phyloP scores from a whole-genome alignment of 192 early-diverging fungal genomes.

The Coemansia sp. region DNA sequence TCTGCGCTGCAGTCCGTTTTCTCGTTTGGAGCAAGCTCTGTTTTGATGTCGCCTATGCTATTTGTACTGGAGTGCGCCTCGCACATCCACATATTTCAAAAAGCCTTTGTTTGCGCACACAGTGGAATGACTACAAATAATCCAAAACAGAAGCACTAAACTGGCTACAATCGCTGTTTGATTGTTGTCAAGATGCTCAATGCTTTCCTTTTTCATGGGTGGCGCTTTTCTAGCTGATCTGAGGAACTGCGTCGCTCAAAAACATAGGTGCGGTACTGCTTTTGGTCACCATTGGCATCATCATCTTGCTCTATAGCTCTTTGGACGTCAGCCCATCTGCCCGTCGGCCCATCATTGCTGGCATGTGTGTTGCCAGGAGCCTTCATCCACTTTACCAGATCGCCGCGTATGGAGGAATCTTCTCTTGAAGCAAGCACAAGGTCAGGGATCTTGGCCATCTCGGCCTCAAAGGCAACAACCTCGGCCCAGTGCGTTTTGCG shows the following conservation, averaged over 20 bases:
- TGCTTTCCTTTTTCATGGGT: not conserved
- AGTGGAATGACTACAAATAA: not conserved
- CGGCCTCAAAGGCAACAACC: constrained; percentile 20
- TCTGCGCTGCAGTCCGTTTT: not conserved
- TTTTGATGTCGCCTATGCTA: not conserved
- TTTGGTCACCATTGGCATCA: not conserved
- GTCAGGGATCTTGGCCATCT: constrained; percentile 14
- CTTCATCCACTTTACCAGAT: constrained; percentile 11
- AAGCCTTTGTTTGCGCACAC: not conserved
- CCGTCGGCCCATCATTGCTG: not conserved
- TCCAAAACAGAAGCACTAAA: not conserved
- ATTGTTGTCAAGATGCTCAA: not conserved
- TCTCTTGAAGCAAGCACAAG: constrained; percentile 10
- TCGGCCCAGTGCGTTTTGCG: constrained; percentile 18
- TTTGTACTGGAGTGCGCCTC: constrained; percentile 1
- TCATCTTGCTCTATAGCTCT: constrained; percentile 1
- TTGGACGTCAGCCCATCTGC: not conserved
- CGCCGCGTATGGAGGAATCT: constrained; percentile 12
- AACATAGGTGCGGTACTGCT: constrained; percentile 16
- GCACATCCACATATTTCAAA: not conserved
- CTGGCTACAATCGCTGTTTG: not conserved
- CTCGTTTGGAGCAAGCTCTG: not conserved
- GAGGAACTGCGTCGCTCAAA: constrained; percentile 10
- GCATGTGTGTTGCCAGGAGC: not conserved
- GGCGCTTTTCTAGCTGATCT: not conserved